These are phyloP conservation scores for Penicillium sp. DNA, from an alignment of 2,329 filamentous ascomycete species.

Conservation along the genomic window DNA sequence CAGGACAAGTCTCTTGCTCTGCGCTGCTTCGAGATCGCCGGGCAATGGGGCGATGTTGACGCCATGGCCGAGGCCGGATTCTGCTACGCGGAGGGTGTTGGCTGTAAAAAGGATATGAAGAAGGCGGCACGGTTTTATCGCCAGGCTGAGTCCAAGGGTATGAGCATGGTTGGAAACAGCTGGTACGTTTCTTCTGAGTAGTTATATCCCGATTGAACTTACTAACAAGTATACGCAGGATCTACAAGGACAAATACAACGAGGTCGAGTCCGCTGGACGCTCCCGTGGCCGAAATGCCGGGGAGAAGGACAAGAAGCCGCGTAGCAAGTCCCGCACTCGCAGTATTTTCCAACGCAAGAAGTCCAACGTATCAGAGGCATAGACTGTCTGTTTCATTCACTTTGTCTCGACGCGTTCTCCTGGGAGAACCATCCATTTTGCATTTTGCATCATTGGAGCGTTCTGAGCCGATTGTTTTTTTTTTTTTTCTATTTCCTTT, in stretches of 20 bases:
- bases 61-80: slow-evolving; percentile 89
- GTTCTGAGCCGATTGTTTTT: slow-evolving; percentile 9
- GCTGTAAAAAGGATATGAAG: slow-evolving; percentile 91
- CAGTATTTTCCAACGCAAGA: slow-evolving; percentile 61
- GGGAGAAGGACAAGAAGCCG: slow-evolving; percentile 58
- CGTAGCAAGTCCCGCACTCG: slow-evolving; percentile 69
- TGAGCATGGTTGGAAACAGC: slow-evolving; percentile 96
- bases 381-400: slow-evolving; percentile 9
- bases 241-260: slow-evolving; percentile 89
- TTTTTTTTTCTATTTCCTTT: slow-evolving; percentile 3
- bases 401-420: not conserved
- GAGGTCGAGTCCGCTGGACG: slow-evolving; percentile 46
- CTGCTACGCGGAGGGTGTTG: slow-evolving; percentile 87
- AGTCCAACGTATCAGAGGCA: slow-evolving; percentile 29
- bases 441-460: slow-evolving; percentile 17
- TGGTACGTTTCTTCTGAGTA: slow-evolving; percentile 56
- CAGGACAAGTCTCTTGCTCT: slow-evolving; percentile 82
- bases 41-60: slow-evolving; percentile 89
- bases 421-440: slow-evolving; percentile 8
- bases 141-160: slow-evolving; percentile 80
- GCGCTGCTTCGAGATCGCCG: slow-evolving; percentile 92
- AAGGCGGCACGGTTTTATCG: slow-evolving; percentile 88
- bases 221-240: slow-evolving; percentile 49
- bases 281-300: slow-evolving; percentile 32
- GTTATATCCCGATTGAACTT: not conserved